Conservation (phyloP, 176 grass and related monocot genomes). For the Eragrostis curvula region DNA sequence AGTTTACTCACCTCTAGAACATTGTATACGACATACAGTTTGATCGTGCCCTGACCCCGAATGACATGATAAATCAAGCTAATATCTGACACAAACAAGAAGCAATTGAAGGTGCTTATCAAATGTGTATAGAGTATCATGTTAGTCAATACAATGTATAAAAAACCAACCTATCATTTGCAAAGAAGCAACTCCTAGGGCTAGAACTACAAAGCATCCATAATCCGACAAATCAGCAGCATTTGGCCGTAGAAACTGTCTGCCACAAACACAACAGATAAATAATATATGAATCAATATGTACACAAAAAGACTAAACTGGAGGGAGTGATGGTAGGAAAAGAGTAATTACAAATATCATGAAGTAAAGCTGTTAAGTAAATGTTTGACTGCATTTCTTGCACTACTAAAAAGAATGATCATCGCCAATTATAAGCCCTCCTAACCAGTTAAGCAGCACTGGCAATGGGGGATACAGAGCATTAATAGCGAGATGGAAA, state of each 20-base stretch:
- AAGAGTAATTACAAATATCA: background rate
- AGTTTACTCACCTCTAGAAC: slow-evolving; percentile 89
- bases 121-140: slow-evolving; percentile 14
- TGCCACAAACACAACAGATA: slow-evolving; percentile 55
- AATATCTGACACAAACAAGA: slow-evolving; percentile 81
- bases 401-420: background rate
- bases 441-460: background rate
- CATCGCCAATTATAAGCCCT: background rate
- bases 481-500: slow-evolving; percentile 15
- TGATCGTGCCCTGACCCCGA: slow-evolving; percentile 95
- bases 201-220: slow-evolving; percentile 96
- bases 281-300: slow-evolving; percentile 18
- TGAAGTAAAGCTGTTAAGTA: background rate
- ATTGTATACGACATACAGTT: slow-evolving; percentile 98
- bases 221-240: slow-evolving; percentile 97
- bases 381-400: slow-evolving; percentile 19
- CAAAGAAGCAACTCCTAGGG: slow-evolving; percentile 81
- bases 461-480: slow-evolving; percentile 19
- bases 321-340: background rate
- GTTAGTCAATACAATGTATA: slow-evolving; percentile 27
- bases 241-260: slow-evolving; percentile 78
- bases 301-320: background rate
- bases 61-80: slow-evolving; percentile 99
- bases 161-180: slow-evolving; percentile 80
- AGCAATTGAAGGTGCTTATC: slow-evolving; percentile 35